Percentiles rank a stretch among this genome's conserved stretches.
phyloP scores from a whole-genome alignment of 371 early-diverging fungal genomes.

The Haplosporangium sp. region DNA sequence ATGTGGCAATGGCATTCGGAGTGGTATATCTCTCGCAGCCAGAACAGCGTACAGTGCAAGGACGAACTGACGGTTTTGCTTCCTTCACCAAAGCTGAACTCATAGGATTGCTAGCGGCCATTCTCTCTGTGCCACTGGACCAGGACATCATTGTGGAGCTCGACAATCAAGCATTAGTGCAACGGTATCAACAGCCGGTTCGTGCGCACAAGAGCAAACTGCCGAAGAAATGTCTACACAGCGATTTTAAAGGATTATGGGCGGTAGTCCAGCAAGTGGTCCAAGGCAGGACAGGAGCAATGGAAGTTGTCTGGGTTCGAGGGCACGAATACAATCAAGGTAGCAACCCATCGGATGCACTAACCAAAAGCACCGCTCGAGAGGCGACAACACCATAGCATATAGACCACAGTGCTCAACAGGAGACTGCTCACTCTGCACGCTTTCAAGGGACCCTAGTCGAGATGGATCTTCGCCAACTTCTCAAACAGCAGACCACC shows the following conservation, averaged over 20 bases:
- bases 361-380: background rate
- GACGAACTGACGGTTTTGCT: slow-evolving; percentile 2
- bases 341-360: slow-evolving; percentile 1
- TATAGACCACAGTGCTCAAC: slow-evolving; percentile 4
- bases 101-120: slow-evolving; percentile 8
- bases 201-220: background rate
- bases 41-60: background rate
- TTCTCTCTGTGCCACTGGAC: background rate
- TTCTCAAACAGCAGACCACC: slow-evolving; percentile 17
- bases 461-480: slow-evolving; percentile 5
- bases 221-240: slow-evolving; percentile 1
- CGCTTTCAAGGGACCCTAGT: background rate
- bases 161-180: background rate
- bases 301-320: slow-evolving; percentile 12
- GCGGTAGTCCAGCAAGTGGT: slow-evolving; percentile 6
- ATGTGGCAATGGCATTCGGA: slow-evolving; percentile 8
- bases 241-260: slow-evolving; percentile 6
- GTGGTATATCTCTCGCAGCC: slow-evolving; percentile 2
- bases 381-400: background rate
- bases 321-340: slow-evolving; percentile 10
- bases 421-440: background rate
- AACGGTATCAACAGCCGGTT: slow-evolving; percentile 5
- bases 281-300: background rate
- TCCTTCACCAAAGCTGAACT: slow-evolving; percentile 19
- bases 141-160: slow-evolving; percentile 11